Evolutionary conservation across 1,139 yeast species (phyloP).

Genomic region (Yamadazyma diospyri): DNA sequence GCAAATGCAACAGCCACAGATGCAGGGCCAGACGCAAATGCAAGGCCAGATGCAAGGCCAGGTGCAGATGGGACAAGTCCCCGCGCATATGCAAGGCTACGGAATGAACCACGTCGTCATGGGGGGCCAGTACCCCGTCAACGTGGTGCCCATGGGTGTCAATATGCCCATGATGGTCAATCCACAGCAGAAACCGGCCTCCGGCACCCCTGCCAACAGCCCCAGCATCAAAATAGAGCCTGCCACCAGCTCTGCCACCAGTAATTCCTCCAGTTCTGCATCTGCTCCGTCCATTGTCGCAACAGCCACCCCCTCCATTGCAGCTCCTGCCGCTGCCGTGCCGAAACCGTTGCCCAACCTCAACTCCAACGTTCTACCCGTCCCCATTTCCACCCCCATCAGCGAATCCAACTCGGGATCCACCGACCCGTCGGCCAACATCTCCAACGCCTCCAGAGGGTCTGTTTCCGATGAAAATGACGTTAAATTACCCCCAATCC

Average conservation of each 20-base stretch:
- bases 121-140: constrained; percentile 2
- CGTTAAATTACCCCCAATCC: constrained; percentile 25
- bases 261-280: not conserved
- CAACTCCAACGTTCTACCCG: not conserved
- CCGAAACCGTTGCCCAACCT: not conserved
- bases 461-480: constrained; percentile 5
- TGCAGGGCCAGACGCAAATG: constrained; percentile 5
- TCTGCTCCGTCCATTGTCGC: not conserved
- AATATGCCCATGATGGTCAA: not conserved
- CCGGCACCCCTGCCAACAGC: not conserved
- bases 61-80: not conserved
- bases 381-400: not conserved
- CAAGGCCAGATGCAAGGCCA: constrained; percentile 10
- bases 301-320: not conserved
- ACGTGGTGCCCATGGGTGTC: constrained; percentile 3
- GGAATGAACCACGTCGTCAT: constrained; percentile 2
- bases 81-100: not conserved
- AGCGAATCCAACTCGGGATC: not conserved
- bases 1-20: constrained; percentile 5
- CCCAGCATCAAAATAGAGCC: not conserved
- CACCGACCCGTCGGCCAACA: constrained; percentile 1
- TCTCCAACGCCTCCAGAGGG: not conserved
- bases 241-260: not conserved
- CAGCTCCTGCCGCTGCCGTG: not conserved
- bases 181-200: not conserved